Evolutionary conservation across 1,284 basidiomycete genomes (phyloP), one percentile per base, ranked within the genome.

Genomic region (Trichosporon faecale): DNA sequence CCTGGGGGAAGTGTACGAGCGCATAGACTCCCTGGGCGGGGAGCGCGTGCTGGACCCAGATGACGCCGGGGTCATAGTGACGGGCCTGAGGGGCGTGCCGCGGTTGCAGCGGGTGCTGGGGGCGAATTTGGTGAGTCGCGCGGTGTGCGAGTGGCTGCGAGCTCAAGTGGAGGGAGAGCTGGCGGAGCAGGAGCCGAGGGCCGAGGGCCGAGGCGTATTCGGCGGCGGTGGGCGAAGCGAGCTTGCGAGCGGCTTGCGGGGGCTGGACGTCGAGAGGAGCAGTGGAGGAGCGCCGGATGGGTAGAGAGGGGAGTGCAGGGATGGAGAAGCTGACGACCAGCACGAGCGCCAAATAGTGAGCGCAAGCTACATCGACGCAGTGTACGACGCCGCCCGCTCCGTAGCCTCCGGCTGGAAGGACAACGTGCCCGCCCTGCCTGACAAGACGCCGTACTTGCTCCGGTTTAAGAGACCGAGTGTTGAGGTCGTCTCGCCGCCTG

Each of bases 1-100:
- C 23, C 25, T 70, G 7, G 55, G 68, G 9, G 21, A 23, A 25
- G 14, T 67, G 40, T 67, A 70, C 35, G 73, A 77, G 16, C 73
- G 74, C 35, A 78, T 83, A 31, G 78, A 78, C 21, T 77, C 77
- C n/a, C 74, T 84, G 3, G 83, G 82, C 6, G 83, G 81, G 18
- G 69, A 67, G 44, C 71, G 73, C n/a, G 75, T 77, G 0, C 31
- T 49, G 5, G 57, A 71, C 0, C n/a, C 76, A 0, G 73, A 75
- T 7, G 69, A 75, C 3, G 77, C 77, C 12, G 63, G 70, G 2
- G 31, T 82, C 5, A 73, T 81, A 9, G 57, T 84, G 16, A 82
- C 79, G 9, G 79, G 76, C 2, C 68, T 84, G 5, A 73, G 72
- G 31, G 83, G 83, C 0, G 69, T 78, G 46, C 77, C 80, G 57